A percentile compares a stretch with the other conserved stretches of the same genome.
Conservation (phyloP, 257 asterid genomes). For the Nicotiana knightiana region DNA sequence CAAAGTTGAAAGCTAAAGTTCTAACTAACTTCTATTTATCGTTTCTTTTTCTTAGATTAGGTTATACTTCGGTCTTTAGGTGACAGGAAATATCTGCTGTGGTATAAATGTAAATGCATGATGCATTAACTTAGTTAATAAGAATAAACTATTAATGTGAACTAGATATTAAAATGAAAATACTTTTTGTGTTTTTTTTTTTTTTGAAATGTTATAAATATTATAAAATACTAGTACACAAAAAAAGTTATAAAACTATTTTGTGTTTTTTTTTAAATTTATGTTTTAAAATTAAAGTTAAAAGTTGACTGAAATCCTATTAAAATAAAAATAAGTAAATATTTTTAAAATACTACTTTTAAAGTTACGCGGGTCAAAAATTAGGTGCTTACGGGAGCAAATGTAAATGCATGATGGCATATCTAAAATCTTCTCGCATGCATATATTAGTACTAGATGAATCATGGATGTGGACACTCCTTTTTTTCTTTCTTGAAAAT, state of each 20-base stretch:
- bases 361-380: no score
- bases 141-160: no score
- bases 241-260: no score
- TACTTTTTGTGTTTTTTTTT: no score
- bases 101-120: neutral
- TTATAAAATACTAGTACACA: no score
- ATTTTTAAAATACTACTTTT: no score
- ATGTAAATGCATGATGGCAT: neutral
- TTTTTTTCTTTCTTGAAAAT: neutral
- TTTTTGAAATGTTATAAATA: no score
- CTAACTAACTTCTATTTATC: neutral
- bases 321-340: no score
- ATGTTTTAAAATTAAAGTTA: no score
- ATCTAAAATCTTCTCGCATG: neutral
- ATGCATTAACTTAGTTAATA: neutral
- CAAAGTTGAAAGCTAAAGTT: neutral
- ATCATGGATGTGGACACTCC: neutral
- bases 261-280: no score
- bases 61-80: neutral
- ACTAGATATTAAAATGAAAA: no score
- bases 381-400: neutral
- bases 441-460: neutral
- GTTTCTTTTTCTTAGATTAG: neutral
- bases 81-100: neutral
- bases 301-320: no score